These are phyloP conservation scores for Russula sp. DNA, from an alignment of 768 basidiomycete genomes.

Conservation along the genomic window DNA sequence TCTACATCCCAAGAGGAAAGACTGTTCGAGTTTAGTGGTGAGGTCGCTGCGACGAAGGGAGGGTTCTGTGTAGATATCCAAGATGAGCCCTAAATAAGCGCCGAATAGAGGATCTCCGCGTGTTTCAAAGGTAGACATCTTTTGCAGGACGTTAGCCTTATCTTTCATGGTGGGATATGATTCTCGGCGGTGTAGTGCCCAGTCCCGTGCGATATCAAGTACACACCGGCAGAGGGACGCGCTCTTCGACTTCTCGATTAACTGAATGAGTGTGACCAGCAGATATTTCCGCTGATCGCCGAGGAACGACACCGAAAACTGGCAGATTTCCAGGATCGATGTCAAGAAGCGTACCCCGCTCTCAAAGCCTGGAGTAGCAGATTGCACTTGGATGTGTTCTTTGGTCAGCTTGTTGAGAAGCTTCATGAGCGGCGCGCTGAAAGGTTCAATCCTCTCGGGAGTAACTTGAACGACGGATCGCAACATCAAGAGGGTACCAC, in stretches of 20 bases:
- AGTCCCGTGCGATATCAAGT: conserved; percentile 78
- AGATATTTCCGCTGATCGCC: conserved; percentile 84
- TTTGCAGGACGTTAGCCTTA: conserved; percentile 82
- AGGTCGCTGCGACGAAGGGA: conserved; percentile 84
- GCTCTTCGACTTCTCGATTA: conserved; percentile 89
- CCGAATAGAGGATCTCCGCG: conserved; percentile 76
- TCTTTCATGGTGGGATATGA: conserved; percentile 92
- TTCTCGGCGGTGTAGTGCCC: conserved; percentile 85
- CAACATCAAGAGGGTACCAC: conserved; percentile 81
- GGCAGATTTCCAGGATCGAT: conserved; percentile 83
- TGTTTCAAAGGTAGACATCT: conserved; percentile 79
- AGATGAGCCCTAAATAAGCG: conserved; percentile 82
- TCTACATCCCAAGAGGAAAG: conserved; percentile 89
- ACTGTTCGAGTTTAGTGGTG: conserved; percentile 86
- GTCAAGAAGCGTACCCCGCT: conserved; percentile 59
- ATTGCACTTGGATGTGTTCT: conserved; percentile 56
- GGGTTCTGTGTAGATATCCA: conserved; percentile 91
- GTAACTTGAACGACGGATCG: conserved; percentile 75
- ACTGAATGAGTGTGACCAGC: conserved; percentile 65
- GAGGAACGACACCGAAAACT: conserved; percentile 70
- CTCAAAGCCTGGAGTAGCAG: conserved; percentile 42
- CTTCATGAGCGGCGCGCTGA: conserved; percentile 69
- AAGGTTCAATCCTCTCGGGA: conserved; percentile 80
- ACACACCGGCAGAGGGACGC: conserved; percentile 72
- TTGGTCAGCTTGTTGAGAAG: conserved; percentile 80